Conservation (phyloP, 345 rosid species). For the Citrus mangshanensis region DNA sequence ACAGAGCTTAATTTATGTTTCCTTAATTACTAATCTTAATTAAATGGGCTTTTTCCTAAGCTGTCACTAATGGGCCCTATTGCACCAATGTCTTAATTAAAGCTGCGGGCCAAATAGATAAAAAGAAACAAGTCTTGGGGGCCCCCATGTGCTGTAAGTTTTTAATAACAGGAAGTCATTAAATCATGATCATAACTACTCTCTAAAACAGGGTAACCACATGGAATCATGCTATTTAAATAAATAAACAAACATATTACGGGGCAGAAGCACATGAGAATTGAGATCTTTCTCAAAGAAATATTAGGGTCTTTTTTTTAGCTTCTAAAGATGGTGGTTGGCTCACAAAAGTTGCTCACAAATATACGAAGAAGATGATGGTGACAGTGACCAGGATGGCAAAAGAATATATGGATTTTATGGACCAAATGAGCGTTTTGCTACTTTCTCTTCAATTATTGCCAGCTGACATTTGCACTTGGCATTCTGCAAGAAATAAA, state of each 20-base stretch:
- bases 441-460: neutral
- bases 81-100: neutral
- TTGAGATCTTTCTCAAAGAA: neutral
- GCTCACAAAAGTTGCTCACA: slow-evolving; percentile 3
- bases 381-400: slow-evolving; percentile 17
- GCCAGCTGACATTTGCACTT: neutral
- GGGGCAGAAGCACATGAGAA: neutral
- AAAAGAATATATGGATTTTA: neutral
- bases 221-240: neutral
- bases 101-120: slow-evolving; percentile 11
- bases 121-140: neutral
- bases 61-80: slow-evolving; percentile 19
- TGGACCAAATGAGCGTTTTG: neutral
- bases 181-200: slow-evolving; percentile 1
- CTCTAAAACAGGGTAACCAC: slow-evolving; percentile 1
- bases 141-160: slow-evolving; percentile 9
- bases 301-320: neutral
- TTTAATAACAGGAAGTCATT: neutral
- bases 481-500: neutral
- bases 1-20: too few species aligned
- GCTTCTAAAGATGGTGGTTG: slow-evolving; percentile 15
- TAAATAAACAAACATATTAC: neutral
- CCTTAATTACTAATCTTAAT: neutral
- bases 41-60: slow-evolving; percentile 10
- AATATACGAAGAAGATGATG: slow-evolving; percentile 17